Percentiles rank a stretch among this genome's conserved stretches.
Evolutionary conservation across 164 flowering plant species (phyloP).

Genomic region (Stephania japonica): DNA sequence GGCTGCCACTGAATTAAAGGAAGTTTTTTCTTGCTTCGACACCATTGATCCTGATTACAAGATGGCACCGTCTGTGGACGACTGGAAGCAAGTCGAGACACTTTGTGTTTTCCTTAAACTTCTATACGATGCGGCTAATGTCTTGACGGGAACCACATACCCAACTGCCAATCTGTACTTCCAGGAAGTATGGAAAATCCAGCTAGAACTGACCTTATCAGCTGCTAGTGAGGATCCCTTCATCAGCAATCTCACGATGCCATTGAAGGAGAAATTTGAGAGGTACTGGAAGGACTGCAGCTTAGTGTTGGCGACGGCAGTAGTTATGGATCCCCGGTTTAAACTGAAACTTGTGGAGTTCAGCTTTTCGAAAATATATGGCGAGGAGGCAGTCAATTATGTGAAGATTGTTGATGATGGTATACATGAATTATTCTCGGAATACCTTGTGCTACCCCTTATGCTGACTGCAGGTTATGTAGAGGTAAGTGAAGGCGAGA

Average conservation of each 20-base stretch:
- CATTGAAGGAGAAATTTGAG: constrained; percentile 56
- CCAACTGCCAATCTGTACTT: constrained; percentile 59
- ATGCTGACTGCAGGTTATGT: constrained; percentile 24
- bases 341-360: constrained; percentile 77
- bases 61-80: constrained; percentile 51
- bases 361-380: constrained; percentile 58
- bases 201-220: constrained; percentile 46
- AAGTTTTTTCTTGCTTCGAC: constrained; percentile 65
- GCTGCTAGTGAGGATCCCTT: constrained; percentile 45
- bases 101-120: constrained; percentile 52
- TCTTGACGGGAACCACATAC: constrained; percentile 34
- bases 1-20: constrained; percentile 60
- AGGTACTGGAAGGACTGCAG: constrained; percentile 60
- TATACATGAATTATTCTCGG: constrained; percentile 62
- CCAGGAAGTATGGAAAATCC: constrained; percentile 61
- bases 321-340: constrained; percentile 85
- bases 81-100: constrained; percentile 67
- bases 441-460: constrained; percentile 36
- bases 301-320: constrained; percentile 62
- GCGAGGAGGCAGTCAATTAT: constrained; percentile 47
- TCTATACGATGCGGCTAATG: constrained; percentile 54
- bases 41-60: constrained; percentile 47
- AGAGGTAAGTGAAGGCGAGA: constrained; percentile 19
- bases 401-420: constrained; percentile 51
- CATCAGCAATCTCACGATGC: constrained; percentile 36